Base-by-base conservation (phyloP, 768 basidiomycete species). In the Termitomyces heimii region DNA sequence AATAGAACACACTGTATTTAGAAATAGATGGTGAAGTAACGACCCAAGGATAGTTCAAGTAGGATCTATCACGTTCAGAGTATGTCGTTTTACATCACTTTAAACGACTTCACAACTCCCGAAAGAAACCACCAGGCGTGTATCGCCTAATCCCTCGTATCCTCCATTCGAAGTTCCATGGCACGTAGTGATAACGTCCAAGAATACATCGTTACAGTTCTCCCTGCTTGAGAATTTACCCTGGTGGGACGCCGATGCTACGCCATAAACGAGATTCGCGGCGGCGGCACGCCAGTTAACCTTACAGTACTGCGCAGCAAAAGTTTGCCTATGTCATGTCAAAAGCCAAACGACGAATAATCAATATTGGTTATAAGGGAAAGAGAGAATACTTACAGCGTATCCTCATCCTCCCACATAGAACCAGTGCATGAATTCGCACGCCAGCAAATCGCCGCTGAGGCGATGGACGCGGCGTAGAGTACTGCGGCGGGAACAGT, bases 31-130 rank as follows among this genome's bases (percentile, higher is more conserved):
- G 6, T 20, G 6, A 49, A 32, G 31, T 31, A 12, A 34, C 28
- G 20, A 9, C 18, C 18, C 10, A 34, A 49, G 29, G 8, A 49
- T n/a, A 49, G 32, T 31, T 20, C 5, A 28, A 28, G 14, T 20
- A 32, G 28, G 6, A 45, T 14, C 24, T 7, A 16, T 13, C 7
- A 45, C 14, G 16, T 45, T 45, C 6, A 45, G 8, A 5, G 44
- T 24, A 43, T 18, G 44, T 18, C 26, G 8, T 26, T 39, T 16
- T 26, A 45, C 5, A 46, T 16, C 9, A 28, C 26, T 28, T 9
- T 66, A 34, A 22, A 47, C 46, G 3, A 48, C 47, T n/a, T 48
- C 47, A 32, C 47, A 48, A 4, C 13, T 48, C n/a, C 47, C 46
- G n/a, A 48, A 48, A 10, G 46, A 49, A 14, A 49, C 34, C 22